Evolutionary conservation across 768 basidiomycete species (phyloP).

Genomic region (Pisolithus microcarpus): DNA sequence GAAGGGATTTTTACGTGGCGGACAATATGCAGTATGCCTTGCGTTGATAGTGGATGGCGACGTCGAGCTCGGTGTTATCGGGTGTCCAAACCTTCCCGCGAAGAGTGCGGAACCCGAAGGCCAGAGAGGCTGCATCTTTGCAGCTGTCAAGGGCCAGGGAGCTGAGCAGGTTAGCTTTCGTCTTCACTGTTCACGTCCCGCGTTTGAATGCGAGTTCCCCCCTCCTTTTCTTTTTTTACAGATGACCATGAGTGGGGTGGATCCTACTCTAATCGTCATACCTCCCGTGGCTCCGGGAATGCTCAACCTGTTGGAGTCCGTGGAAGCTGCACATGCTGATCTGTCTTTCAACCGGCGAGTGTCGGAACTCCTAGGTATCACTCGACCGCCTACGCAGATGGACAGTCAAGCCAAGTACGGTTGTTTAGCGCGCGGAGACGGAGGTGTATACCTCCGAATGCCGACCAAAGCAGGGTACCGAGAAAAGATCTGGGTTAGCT

Average conservation of each 20-base stretch:
- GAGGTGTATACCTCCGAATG: slow-evolving; percentile 74
- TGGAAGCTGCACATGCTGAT: slow-evolving; percentile 89
- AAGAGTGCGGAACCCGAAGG: slow-evolving; percentile 46
- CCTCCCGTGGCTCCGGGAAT: slow-evolving; percentile 31
- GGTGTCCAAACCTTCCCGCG: slow-evolving; percentile 85
- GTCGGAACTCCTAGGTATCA: slow-evolving; percentile 58
- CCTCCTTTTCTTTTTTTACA: slow-evolving; percentile 17
- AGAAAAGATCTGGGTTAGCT: slow-evolving; percentile 92
- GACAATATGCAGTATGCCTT: slow-evolving; percentile 89
- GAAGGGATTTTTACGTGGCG: slow-evolving; percentile 86
- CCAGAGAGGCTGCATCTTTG: slow-evolving; percentile 73
- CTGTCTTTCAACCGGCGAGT: slow-evolving; percentile 77
- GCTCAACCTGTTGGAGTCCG: slow-evolving; percentile 80
- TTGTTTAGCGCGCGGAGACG: slow-evolving; percentile 79
- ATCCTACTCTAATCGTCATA: slow-evolving; percentile 48
- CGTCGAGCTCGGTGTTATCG: slow-evolving; percentile 80
- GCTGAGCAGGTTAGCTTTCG: slow-evolving; percentile 50
- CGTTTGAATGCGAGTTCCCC: background rate
- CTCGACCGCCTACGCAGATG: slow-evolving; percentile 68
- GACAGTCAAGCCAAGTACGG: slow-evolving; percentile 97
- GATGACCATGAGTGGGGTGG: slow-evolving; percentile 46
- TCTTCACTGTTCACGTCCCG: too few relatives aligned
- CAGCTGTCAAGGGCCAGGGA: slow-evolving; percentile 83
- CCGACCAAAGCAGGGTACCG: slow-evolving; percentile 70
- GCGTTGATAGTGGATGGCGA: slow-evolving; percentile 73